phyloP scores from a whole-genome alignment of 331 rosid species.

The Cydonia oblonga region DNA sequence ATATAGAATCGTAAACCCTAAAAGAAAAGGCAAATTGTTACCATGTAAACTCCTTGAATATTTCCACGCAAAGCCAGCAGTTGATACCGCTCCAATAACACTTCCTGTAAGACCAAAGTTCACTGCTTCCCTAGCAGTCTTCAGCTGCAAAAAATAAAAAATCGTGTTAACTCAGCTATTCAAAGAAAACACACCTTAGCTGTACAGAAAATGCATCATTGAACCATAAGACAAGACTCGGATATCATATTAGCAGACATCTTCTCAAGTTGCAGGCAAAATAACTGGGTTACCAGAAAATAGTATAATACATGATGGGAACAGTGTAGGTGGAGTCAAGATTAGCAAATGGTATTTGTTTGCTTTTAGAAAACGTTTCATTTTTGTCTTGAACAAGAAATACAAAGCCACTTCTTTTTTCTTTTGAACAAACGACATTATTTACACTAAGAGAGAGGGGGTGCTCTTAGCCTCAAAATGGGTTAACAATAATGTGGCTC shows the following conservation, averaged over 20 bases:
- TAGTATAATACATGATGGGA: background rate
- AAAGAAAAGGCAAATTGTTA: conserved; percentile 18
- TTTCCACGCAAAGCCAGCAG: conserved; percentile 57
- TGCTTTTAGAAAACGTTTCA: background rate
- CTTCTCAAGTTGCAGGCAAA: background rate
- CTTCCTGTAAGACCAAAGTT: conserved; percentile 51
- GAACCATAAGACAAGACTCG: background rate
- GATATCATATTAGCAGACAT: background rate
- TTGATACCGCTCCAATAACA: conserved; percentile 49
- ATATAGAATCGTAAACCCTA: background rate
- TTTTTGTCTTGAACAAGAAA: background rate
- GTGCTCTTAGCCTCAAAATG: no score
- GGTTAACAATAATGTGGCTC: no score
- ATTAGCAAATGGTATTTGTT: background rate
- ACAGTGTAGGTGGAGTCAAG: background rate
- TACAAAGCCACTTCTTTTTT: background rate
- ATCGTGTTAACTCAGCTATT: background rate
- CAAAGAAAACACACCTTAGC: background rate
- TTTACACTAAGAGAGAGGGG: no score
- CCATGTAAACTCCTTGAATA: conserved; percentile 84
- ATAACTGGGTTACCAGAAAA: background rate
- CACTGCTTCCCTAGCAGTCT: conserved; percentile 35
- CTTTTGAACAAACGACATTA: no score
- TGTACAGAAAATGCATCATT: background rate
- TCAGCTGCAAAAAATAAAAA: conserved; percentile 17